Base-by-base conservation (phyloP, 345 rosid genomes). In the Camelina neglecta region DNA sequence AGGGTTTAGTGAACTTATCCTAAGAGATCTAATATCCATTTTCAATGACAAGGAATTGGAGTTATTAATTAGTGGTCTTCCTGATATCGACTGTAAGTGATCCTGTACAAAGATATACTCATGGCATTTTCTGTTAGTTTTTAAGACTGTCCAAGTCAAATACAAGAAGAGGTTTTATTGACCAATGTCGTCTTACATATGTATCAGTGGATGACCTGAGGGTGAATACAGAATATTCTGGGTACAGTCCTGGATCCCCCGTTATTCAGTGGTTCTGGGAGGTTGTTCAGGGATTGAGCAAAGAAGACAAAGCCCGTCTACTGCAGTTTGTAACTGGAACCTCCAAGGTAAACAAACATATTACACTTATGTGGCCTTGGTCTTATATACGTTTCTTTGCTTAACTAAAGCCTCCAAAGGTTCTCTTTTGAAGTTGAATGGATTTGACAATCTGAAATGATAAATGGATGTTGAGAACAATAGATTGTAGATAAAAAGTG, bases 181-280 rank as follows among this genome's bases (percentile, higher is more conserved):
- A 69, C 72, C 26, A 39, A 23, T 60, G 16, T 64, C 39, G n/a
- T 45, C 49, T 18, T 26, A 72, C 11, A 12, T 74, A 57, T 67
- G 24, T 84, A 56, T 24, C 82, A 94, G 98, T 94, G 92, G 97
- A 92, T 67, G 97, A 94, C 79, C 80, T 94, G 93, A 89, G 93
- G 82, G 91, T 84, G 36, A 94, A 92, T 79, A 89, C 98, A 0
- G 96, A 92, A 86, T 94, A 94, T 71, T 90, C 97, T 9, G 98
- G 97, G 15, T 92, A 92, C 71, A 94, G 95, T 79, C 85, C 90
- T 65, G 97, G 90, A 69, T 92, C 97, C 58, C 91, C 91, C n/a
- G 85, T 87, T 66, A 89, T 92, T 71, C 99, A 90, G 74, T 94
- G 99, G 99, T 94, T 94, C 84, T 94, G 97, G 99, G 99, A 94